These are phyloP conservation scores for Cladosporium sphaerospermum DNA, from an alignment of 2,329 filamentous ascomycete species.

Conservation along the genomic window DNA sequence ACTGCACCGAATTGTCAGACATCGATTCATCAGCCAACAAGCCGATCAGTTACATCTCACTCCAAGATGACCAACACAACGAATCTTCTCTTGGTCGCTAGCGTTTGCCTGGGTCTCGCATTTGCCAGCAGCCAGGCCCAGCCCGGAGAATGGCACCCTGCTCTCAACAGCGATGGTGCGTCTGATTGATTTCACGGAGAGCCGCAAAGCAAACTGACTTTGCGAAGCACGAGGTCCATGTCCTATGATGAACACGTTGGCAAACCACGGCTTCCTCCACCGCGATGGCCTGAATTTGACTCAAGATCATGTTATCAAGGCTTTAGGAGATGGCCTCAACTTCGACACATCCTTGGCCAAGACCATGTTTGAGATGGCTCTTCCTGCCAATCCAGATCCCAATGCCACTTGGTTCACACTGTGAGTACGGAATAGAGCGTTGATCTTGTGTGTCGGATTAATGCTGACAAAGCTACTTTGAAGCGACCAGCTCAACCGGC, in stretches of 20 bases:
- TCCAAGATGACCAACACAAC: neutral
- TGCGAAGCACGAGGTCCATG: constrained; percentile 3
- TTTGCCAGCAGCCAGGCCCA: neutral
- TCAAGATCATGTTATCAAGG: constrained; percentile 14
- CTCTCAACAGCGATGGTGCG: constrained; percentile 1
- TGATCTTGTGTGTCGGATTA: neutral
- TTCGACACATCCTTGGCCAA: constrained; percentile 15
- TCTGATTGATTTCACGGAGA: neutral
- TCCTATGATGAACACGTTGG: constrained; percentile 15
- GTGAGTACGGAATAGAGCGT: neutral
- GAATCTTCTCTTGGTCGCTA: neutral
- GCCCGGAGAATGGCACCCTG: constrained; percentile 9
- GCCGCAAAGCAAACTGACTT: neutral
- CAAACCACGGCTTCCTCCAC: constrained; percentile 19
- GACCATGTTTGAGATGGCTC: constrained; percentile 18
- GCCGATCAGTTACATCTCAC: too few relatives aligned
- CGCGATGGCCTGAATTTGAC: constrained; percentile 19
- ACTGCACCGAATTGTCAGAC: too few relatives aligned
- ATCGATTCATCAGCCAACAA: too few relatives aligned
- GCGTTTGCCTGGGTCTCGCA: neutral
- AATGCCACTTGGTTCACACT: constrained; percentile 20
- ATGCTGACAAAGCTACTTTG: neutral
- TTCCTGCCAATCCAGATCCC: constrained; percentile 17
- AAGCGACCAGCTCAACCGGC: constrained; percentile 14
- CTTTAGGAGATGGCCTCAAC: constrained; percentile 17